phyloP scores from a whole-genome alignment of 805 yeast species.

The Saccharomyces mikatae region DNA sequence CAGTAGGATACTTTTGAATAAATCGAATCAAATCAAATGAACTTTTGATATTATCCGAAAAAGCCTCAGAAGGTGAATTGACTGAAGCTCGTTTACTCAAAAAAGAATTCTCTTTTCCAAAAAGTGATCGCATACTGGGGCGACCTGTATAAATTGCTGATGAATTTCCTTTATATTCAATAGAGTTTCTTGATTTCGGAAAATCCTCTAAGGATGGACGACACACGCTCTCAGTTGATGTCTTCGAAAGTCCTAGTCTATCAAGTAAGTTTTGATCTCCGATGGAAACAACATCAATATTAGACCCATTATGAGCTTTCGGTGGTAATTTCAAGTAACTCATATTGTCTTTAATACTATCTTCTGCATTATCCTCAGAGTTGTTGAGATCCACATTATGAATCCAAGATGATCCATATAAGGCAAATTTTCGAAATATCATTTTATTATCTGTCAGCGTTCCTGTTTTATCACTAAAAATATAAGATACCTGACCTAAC shows the following conservation, averaged over 20 bases:
- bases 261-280: constrained; percentile 13
- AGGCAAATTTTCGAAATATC: constrained; percentile 83
- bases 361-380: constrained; percentile 14
- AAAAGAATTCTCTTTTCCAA: constrained; percentile 5
- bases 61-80: background rate
- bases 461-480: constrained; percentile 95
- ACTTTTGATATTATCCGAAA: constrained; percentile 32
- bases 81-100: background rate
- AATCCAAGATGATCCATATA: constrained; percentile 83
- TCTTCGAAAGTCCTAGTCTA: constrained; percentile 3
- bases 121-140: constrained; percentile 48
- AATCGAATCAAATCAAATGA: constrained; percentile 61
- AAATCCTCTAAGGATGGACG: background rate
- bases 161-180: constrained; percentile 37
- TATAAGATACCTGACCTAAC: constrained; percentile 90
- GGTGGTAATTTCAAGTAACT: background rate
- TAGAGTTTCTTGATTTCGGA: constrained; percentile 24
- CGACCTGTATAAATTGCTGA: constrained; percentile 40
- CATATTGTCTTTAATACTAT: background rate
- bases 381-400: constrained; percentile 52
- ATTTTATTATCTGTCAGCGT: constrained; percentile 90
- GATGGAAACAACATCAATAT: constrained; percentile 20
- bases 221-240: background rate
- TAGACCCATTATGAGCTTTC: constrained; percentile 1
- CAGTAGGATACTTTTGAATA: constrained; percentile 63